Evolutionary conservation across 768 basidiomycete species (phyloP), one percentile per base, ranked within the genome.

Genomic region (Serendipita indica): DNA sequence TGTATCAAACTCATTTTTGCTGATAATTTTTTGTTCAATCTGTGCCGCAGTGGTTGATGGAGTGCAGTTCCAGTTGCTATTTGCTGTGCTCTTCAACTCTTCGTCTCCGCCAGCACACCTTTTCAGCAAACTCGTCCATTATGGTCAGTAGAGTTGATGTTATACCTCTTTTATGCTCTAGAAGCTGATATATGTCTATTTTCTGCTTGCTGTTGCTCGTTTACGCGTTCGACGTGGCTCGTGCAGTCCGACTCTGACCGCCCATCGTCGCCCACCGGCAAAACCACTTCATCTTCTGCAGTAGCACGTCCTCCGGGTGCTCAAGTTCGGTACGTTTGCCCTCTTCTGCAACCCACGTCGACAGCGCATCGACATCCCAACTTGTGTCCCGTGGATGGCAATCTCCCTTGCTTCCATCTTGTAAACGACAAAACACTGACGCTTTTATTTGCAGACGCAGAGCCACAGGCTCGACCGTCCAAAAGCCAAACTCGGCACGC

Each of bases 401-500:
- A 43, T n/a, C 27, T n/a, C 6, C 41, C 27, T 43, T 43, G 7
- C 16, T 25, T 43, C 6, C 5, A 5, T 43, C 41, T 6, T 43
- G 12, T n/a, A n/a, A 39, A 39, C n/a, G 35, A 39, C 5, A 43
- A 43, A 43, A 32, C 20, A 54, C 35, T 37, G 10, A n/a, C n/a
- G 10, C 35, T 37, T n/a, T n/a, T n/a, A 16, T 14, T 32, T 28
- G 16, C 60, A 90, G 88, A 65, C 83, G 88, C 70, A 78, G 89
- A 64, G 86, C 88, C 63, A 77, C 79, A 61, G 79, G 77, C 39
- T 67, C 74, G 56, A 82, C 83, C 63, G 83, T 71, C 3, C 67
- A 83, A 49, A 82, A 78, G 70, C 90, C 92, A 25, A 92, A 91
- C 68, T 93, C 90, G 1, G 70, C 84, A 30, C 84, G 93, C 60